phyloP scores from a whole-genome alignment of 495 filamentous ascomycete genomes.

The Xylaria acuta region DNA sequence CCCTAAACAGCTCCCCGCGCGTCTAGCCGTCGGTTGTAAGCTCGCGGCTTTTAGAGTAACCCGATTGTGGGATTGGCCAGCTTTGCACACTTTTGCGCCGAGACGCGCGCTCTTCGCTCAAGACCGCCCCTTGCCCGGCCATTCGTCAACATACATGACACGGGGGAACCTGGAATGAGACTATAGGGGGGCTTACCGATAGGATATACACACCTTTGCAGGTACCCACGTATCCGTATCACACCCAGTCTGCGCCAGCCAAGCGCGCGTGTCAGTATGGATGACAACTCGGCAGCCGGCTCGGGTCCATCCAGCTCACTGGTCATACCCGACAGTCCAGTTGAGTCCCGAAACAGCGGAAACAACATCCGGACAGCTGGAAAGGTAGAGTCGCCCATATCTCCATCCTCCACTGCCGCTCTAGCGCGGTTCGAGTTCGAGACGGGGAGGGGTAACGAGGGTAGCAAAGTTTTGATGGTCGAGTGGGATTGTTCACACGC shows the following conservation, averaged over 20 bases:
- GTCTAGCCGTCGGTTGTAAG: conserved; percentile 12
- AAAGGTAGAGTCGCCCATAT: conserved; percentile 49
- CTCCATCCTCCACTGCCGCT: conserved; percentile 45
- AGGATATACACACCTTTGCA: conserved; percentile 21
- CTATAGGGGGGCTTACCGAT: conserved; percentile 14
- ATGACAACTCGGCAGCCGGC: conserved; percentile 17
- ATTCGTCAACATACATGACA: conserved; percentile 6
- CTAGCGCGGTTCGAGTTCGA: conserved; percentile 88
- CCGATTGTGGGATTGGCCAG: conserved; percentile 21
- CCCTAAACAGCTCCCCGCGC: conserved; percentile 25
- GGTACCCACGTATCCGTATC: conserved; percentile 14
- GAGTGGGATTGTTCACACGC: conserved; percentile 74
- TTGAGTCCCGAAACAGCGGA: conserved; percentile 22
- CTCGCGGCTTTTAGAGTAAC: conserved; percentile 6
- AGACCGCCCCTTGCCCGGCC: not conserved
- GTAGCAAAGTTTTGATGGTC: conserved; percentile 84
- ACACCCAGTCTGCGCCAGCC: conserved; percentile 18
- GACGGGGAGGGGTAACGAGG: conserved; percentile 74
- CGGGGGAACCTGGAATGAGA: conserved; percentile 15
- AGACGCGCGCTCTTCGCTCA: conserved; percentile 22
- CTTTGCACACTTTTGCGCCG: conserved; percentile 13
- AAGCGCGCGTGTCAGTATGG: conserved; percentile 24
- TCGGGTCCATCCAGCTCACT: conserved; percentile 12
- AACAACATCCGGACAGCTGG: conserved; percentile 17
- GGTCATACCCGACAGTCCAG: conserved; percentile 9